Conservation (phyloP, 2,329 filamentous ascomycete species). For the Microcyclospora pomicola region DNA sequence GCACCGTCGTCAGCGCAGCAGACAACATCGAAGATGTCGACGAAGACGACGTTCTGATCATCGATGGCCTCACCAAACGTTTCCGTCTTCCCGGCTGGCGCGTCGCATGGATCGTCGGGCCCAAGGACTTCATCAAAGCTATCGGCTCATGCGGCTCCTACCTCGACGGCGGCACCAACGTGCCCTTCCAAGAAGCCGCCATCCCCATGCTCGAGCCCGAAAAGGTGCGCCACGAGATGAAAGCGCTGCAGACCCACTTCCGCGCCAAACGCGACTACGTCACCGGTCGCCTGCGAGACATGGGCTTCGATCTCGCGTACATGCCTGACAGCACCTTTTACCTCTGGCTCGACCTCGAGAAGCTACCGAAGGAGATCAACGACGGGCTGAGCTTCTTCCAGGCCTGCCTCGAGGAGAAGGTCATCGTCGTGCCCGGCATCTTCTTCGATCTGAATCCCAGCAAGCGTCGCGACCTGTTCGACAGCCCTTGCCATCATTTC, state of each 20-base stretch:
- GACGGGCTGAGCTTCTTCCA: conserved; percentile 97
- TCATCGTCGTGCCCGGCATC: conserved; percentile 92
- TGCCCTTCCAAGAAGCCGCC: conserved; percentile 89
- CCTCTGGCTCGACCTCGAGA: conserved; percentile 57
- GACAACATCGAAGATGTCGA: conserved; percentile 84
- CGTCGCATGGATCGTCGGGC: conserved; percentile 89
- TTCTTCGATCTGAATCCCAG: conserved; percentile 96
- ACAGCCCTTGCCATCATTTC: conserved; percentile 85
- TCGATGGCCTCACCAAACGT: conserved; percentile 90
- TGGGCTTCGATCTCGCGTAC: conserved; percentile 70
- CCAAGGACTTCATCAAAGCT: conserved; percentile 90
- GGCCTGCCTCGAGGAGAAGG: conserved; percentile 82
- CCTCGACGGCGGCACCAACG: conserved; percentile 86
- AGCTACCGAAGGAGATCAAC: conserved; percentile 64
- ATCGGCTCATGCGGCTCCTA: conserved; percentile 88
- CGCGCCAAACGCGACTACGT: conserved; percentile 87
- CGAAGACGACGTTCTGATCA: conserved; percentile 71
- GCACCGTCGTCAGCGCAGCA: conserved; percentile 74
- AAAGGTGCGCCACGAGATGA: conserved; percentile 74
- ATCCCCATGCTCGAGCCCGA: conserved; percentile 82
- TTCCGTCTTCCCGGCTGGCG: conserved; percentile 94
- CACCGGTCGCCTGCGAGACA: conserved; percentile 60
- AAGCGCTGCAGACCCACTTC: conserved; percentile 79
- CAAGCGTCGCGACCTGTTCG: conserved; percentile 78
- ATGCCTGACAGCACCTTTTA: conserved; percentile 91